Conservation (phyloP, 179 eudicot species). For the Gypsophila paniculata region DNA sequence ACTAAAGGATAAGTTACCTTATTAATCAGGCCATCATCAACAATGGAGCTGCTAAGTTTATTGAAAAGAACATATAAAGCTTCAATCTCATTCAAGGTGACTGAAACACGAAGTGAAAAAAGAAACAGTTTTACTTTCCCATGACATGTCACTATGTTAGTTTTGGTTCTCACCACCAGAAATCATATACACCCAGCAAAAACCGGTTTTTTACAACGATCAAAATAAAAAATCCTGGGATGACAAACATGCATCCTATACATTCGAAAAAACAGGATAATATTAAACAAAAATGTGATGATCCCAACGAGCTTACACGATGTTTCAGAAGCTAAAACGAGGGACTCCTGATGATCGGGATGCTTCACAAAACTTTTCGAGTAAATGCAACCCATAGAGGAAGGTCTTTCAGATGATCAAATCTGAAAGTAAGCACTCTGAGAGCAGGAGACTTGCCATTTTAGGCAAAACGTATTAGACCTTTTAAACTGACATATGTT, state of each 20-base stretch:
- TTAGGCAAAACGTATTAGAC: slow-evolving; percentile 4
- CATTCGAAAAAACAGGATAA: not conserved
- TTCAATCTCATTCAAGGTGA: slow-evolving; percentile 45
- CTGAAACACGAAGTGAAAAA: slow-evolving; percentile 20
- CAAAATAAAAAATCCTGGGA: not conserved
- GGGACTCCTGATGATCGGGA: slow-evolving; percentile 4
- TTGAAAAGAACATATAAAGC: slow-evolving; percentile 39
- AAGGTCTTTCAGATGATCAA: not conserved
- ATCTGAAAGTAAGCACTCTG: not conserved
- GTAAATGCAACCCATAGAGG: slow-evolving; percentile 28
- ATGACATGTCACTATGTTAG: not conserved
- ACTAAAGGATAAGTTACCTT: slow-evolving; percentile 33
- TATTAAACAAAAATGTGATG: not conserved
- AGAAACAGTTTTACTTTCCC: slow-evolving; percentile 4
- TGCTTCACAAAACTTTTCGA: slow-evolving; percentile 19
- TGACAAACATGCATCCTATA: not conserved
- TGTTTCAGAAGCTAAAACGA: slow-evolving; percentile 33
- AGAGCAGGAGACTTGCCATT: slow-evolving; percentile 1
- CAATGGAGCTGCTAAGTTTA: slow-evolving; percentile 40
- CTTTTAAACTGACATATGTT: slow-evolving; percentile 9
- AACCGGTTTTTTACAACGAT: not conserved
- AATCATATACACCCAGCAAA: not conserved
- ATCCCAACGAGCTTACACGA: slow-evolving; percentile 28
- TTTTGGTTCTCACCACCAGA: not conserved
- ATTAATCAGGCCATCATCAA: slow-evolving; percentile 45